These are phyloP conservation scores for Rhodotorula sp. DNA, from an alignment of 1,284 basidiomycete species.

Conservation along the genomic window DNA sequence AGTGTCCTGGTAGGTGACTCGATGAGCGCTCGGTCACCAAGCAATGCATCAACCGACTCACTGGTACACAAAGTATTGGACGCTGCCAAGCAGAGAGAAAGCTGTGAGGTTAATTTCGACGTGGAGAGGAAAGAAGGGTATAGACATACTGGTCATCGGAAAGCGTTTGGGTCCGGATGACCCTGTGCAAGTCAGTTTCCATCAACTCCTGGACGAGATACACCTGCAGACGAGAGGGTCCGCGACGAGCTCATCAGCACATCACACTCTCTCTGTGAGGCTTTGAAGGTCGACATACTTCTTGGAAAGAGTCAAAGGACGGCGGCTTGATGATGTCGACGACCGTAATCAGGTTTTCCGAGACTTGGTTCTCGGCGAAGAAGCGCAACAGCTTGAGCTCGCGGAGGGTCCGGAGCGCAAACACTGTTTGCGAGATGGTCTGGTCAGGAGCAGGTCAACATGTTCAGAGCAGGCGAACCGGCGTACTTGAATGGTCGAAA, in stretches of 20 bases:
- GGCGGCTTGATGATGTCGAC: conserved; percentile 89
- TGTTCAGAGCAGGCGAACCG: background rate
- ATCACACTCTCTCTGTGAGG: no score
- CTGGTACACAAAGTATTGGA: conserved; percentile 50
- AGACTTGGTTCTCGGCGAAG: conserved; percentile 47
- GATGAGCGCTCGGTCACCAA: background rate
- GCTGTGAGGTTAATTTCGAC: background rate
- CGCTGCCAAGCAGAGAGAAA: conserved; percentile 19
- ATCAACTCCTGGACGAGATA: conserved; percentile 80
- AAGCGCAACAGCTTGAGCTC: conserved; percentile 72
- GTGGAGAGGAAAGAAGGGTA: no score
- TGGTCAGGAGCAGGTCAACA: background rate
- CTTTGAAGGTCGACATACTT: conserved; percentile 49
- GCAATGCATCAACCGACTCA: background rate
- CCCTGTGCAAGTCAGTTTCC: conserved; percentile 86
- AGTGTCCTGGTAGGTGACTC: conserved; percentile 47
- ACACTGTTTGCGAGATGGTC: conserved; percentile 55
- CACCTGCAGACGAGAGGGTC: conserved; percentile 51
- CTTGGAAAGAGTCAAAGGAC: conserved; percentile 86
- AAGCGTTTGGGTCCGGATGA: conserved; percentile 78
- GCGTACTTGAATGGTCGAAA: conserved; percentile 70
- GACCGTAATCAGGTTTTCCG: conserved; percentile 75
- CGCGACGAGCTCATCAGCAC: conserved; percentile 5
- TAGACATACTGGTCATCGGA: conserved; percentile 73
- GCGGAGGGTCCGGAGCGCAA: conserved; percentile 76